Conservation (phyloP, 768 basidiomycete species). For the Boletus eberwhitei region DNA sequence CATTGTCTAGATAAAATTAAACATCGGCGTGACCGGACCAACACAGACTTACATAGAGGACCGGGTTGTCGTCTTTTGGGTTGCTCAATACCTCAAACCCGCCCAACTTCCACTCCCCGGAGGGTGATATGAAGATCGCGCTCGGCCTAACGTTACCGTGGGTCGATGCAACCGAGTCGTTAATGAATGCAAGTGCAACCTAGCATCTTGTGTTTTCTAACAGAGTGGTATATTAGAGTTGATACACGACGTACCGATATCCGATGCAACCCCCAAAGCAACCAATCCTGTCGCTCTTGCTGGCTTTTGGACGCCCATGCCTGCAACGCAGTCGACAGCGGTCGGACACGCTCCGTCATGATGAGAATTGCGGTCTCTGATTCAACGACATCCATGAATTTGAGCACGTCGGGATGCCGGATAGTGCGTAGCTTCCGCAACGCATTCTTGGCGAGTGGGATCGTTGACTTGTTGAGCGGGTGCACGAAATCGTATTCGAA, state of each 20-base stretch:
- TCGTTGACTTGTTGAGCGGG: constrained; percentile 50
- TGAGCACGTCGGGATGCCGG: constrained; percentile 94
- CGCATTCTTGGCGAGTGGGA: constrained; percentile 84
- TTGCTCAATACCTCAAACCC: constrained; percentile 91
- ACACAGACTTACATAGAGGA: constrained; percentile 67
- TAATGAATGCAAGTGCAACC: constrained; percentile 89
- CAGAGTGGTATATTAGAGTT: not conserved
- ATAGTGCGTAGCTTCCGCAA: constrained; percentile 86
- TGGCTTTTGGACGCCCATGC: constrained; percentile 58
- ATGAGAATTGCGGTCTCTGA: constrained; percentile 85
- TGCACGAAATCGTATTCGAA: constrained; percentile 88
- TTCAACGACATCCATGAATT: constrained; percentile 91
- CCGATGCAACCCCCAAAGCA: constrained; percentile 90
- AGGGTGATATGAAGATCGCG: constrained; percentile 85
- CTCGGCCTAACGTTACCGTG: constrained; percentile 76
- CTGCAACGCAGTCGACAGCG: constrained; percentile 60
- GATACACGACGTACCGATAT: constrained; percentile 58
- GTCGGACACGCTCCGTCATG: constrained; percentile 90
- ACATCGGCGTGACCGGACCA: constrained; percentile 7
- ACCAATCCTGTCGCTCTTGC: constrained; percentile 81
- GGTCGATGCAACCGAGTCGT: constrained; percentile 76
- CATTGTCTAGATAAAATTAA: constrained; percentile 48
- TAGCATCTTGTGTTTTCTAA: constrained; percentile 27
- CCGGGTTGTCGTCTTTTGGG: constrained; percentile 71
- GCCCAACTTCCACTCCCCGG: constrained; percentile 95